phyloP scores from a whole-genome alignment of 495 filamentous ascomycete genomes.

The Geoglossum glabrum region DNA sequence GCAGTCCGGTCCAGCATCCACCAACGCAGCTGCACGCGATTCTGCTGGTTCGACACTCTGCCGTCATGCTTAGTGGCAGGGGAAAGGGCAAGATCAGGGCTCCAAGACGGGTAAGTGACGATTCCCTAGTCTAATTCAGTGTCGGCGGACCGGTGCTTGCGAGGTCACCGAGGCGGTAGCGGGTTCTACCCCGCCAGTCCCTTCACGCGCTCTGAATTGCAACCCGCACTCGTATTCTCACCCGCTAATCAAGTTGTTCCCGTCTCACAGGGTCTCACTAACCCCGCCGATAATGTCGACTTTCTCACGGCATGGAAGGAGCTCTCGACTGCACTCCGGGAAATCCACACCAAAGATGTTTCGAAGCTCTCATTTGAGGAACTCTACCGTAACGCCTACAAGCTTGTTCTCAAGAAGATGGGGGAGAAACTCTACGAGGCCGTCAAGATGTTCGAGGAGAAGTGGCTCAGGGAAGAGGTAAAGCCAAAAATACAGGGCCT shows the following conservation, averaged over 20 bases:
- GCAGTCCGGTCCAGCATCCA: not conserved
- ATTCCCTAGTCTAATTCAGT: not conserved
- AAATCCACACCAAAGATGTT: conserved; percentile 86
- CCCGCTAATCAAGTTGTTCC: conserved; percentile 4
- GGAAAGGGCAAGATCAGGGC: conserved; percentile 51
- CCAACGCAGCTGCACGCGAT: not conserved
- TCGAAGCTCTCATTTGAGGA: conserved; percentile 85
- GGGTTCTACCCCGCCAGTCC: too few species aligned
- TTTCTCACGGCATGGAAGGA: conserved; percentile 68
- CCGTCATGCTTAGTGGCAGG: conserved; percentile 24
- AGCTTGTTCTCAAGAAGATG: conserved; percentile 74
- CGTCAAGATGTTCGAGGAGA: conserved; percentile 58
- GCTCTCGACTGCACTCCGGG: conserved; percentile 49
- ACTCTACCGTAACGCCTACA: conserved; percentile 89
- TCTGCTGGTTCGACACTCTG: not conserved
- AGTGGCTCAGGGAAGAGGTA: conserved; percentile 55
- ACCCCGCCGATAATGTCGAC: conserved; percentile 33
- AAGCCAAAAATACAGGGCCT: conserved; percentile 39
- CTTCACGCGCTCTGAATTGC: not conserved
- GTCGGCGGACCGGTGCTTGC: not conserved
- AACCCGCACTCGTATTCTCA: not conserved
- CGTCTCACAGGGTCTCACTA: conserved; percentile 28
- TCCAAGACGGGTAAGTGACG: conserved; percentile 40
- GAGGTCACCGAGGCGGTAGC: not conserved
- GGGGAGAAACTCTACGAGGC: conserved; percentile 65